Evolutionary conservation across 495 filamentous ascomycete species (phyloP), one percentile per base, ranked within the genome.

Genomic region (Massariosphaeria phaeospora): DNA sequence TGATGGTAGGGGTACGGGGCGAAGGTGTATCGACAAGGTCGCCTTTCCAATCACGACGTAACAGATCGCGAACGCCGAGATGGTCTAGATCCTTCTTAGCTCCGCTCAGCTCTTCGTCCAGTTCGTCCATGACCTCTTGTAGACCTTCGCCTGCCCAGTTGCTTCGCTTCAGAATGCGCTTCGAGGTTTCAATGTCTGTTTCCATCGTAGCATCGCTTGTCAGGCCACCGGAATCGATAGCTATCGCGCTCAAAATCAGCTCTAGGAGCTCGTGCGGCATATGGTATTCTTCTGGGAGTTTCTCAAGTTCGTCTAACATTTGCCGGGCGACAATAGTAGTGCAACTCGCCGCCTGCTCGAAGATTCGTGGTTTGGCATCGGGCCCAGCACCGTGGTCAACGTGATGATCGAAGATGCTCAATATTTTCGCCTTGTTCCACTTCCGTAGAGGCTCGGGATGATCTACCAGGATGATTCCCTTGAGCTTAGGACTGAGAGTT

Each of bases 321-420:
- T 60, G 50, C 0, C 63, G 55, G 4, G 59, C 59, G 0, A 66
- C 63, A 38, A 66, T 50, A 0, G 63, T 60, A 1, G 59, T 63
- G 38, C 63, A 66, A 34, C 49, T 56, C 2, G 63, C 63, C 6
- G 54, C 52, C 39, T 58, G 52, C 42, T 66, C 59, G 48, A 63
- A 66, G n/a, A 66, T 55, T 17, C 63, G 17, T 4, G 59, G 63
- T n/a, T 47, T 12, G 13, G 63, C 63, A 24, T 60, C 47, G 2
- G 54, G 51, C 11, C 41, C 59, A 7, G 42, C 52, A n/a, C 63
- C 63, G 2, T 21, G 33, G 33, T 66, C 63, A 5, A 38, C 39
- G 26, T 66, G 63, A 34, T 66, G 63, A 44, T 66, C 63, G 38
- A 66, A 53, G 38, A 66, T 57, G n/a, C 47, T 47, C n/a, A 66